Evolutionary conservation across 2,329 filamentous ascomycete species (phyloP), one percentile per base, ranked within the genome.

Genomic region (Thelonectria rubi): DNA sequence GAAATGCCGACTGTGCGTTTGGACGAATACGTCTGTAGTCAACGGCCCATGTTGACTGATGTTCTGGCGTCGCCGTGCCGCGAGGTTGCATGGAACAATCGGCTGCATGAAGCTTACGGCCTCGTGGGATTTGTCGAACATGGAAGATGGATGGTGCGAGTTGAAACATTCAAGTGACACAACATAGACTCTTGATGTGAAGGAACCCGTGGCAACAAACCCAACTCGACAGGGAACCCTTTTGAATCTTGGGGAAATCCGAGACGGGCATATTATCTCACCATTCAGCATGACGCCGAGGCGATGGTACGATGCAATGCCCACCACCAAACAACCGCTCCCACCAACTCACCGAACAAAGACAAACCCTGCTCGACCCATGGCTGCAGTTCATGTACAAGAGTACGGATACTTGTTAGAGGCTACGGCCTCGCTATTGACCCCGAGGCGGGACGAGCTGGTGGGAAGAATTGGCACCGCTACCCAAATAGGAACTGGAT

Each of bases 371-470:
- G 61, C 58, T 71, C 65, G 61, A 59, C 56, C 60, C 65, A 71
- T 71, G 52, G 63, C 57, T 71, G 56, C 64, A 69, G 69, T 69
- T 67, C 67, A 71, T 70, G 68, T 58, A 52, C 58, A 63, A 48
- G 11, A 37, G 21, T 58, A 58, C 53, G 50, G 34, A 53, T 46
- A 57, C n/a, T 63, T 55, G 52, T 18, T 37, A 69, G 63, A 68
- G 65, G 68, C 66, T 63, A 62, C 65, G 10, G 6, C 26, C 6
- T 30, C 26, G 6, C 64, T n/a, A n/a, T n/a, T n/a, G 40, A 43
- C 50, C 34, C 30, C 42, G 42, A 39, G 32, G 58, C 52, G 30
- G 34, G 32, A 32, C 34, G 24, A 30, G 32, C 30, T 40, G 12
- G n/a, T 30, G n/a, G 43, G 47, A 47, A 40, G 53, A 30, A 30